Conservation (phyloP, 805 yeast genomes). For the Candida insectorum region DNA sequence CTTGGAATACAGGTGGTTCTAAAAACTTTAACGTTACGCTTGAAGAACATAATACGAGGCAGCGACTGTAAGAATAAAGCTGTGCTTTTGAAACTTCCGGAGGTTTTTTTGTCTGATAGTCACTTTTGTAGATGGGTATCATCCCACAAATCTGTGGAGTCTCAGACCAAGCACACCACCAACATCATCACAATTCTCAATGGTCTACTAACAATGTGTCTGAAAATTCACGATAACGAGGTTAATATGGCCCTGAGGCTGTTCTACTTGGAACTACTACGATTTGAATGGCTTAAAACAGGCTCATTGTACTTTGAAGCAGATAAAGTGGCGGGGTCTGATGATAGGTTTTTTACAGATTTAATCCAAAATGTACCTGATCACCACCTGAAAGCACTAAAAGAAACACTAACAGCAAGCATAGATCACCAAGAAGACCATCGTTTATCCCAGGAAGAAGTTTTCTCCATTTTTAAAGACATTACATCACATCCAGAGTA, state of each 20-base stretch:
- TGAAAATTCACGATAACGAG: not conserved
- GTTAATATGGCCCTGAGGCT: not conserved
- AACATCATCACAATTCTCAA: slow-evolving; percentile 22
- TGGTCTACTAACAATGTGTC: slow-evolving; percentile 22
- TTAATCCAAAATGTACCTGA: not conserved
- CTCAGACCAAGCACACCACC: slow-evolving; percentile 15
- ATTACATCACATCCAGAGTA: no score
- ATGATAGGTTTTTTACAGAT: not conserved
- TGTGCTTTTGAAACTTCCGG: slow-evolving; percentile 13
- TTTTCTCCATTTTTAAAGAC: no score
- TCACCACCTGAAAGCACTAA: slow-evolving; percentile 4
- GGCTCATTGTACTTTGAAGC: slow-evolving; percentile 4
- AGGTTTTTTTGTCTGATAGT: slow-evolving; percentile 15
- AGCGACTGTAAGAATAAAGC: slow-evolving; percentile 6
- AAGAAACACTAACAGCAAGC: no score
- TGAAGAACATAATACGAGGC: not conserved
- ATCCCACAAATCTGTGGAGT: slow-evolving; percentile 6
- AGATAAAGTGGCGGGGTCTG: not conserved
- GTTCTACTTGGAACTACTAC: no score
- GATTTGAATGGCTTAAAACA: no score
- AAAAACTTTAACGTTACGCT: slow-evolving; percentile 9
- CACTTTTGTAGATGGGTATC: slow-evolving; percentile 22
- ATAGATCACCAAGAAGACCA: no score
- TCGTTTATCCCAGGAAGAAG: no score
- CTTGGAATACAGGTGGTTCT: slow-evolving; percentile 23